These are phyloP conservation scores for Boletus smithii DNA, from an alignment of 1,284 basidiomycete species.

Conservation along the genomic window DNA sequence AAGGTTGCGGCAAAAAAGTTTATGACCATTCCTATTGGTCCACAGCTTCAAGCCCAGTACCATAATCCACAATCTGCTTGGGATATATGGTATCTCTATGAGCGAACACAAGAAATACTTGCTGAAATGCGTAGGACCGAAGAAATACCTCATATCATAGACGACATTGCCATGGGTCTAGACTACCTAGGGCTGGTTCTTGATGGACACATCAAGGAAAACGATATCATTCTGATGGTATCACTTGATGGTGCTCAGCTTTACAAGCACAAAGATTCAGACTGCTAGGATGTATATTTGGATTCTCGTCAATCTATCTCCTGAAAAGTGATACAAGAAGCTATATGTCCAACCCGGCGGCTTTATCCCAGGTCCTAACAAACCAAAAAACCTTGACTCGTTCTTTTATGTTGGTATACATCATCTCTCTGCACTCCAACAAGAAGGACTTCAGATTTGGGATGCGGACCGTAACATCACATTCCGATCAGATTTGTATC, in stretches of 20 bases:
- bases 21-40: slow-evolving; percentile 18
- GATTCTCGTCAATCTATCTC: slow-evolving; percentile 1
- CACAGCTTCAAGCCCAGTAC: background rate
- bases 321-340: slow-evolving; percentile 5
- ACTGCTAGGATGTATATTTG: slow-evolving; percentile 9
- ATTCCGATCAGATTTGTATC: background rate
- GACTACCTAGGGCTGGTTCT: background rate
- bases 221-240: background rate
- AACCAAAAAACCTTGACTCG: slow-evolving; percentile 1
- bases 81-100: background rate
- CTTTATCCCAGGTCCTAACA: slow-evolving; percentile 6
- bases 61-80: background rate
- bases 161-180: background rate
- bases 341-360: slow-evolving; percentile 1
- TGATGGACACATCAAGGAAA: background rate
- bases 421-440: slow-evolving; percentile 1
- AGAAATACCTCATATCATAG: too few relatives aligned
- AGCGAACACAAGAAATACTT: background rate
- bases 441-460: slow-evolving; percentile 1
- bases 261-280: background rate
- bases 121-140: too few relatives aligned
- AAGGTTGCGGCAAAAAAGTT: slow-evolving; percentile 27
- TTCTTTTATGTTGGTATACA: slow-evolving; percentile 2
- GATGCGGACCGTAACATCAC: background rate
- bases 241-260: background rate